Evolutionary conservation across 768 basidiomycete species (phyloP), one percentile per base, ranked within the genome.

Genomic region (Zangia roseola): DNA sequence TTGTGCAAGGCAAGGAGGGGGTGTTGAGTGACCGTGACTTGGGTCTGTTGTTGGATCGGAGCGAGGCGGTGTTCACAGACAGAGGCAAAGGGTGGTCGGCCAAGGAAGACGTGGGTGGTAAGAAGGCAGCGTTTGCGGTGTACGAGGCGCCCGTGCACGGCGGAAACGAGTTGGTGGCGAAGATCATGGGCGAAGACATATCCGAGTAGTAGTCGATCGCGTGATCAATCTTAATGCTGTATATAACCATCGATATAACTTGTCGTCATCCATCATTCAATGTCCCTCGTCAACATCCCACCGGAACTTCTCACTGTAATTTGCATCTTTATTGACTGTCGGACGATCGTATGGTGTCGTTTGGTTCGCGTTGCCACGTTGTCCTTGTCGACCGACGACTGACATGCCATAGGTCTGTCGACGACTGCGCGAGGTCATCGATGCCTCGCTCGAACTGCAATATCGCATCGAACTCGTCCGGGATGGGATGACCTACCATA

Each of bases 11-110:
- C 31, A 84, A 85, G 63, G 72, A 75, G 38, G 80, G 80, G 28
- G 82, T 97, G 42, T 75, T 99, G 58, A 86, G 83, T 53, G 90
- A 97, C 44, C 78, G 76, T 34, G 91, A 97, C 58, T 69, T 99
- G 30, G 82, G 86, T 20, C 74, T 82, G 62, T 73, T 98, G 43
- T 73, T 98, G 30, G 94, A 97, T 58, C 76, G 94, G 25, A 74
- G 84, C 28, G 81, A 80, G 0, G 81, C 81, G 31, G 89, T 91
- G 42, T 92, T 89, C 55, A 71, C 71, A 19, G 82, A 81, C 38
- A 77, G 91, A 48, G 78, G 80, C 7, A 77, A 79, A 44, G 90
- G 90, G 0, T 92, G 90, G 91, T 81, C 78, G 41, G 84, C 82
- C 25, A 70, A 67, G 0, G 38, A 48, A 25, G 13, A 31, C 30